Evolutionary conservation across 2,329 filamentous ascomycete species (phyloP).

Genomic region (Colletotrichum tropicale): DNA sequence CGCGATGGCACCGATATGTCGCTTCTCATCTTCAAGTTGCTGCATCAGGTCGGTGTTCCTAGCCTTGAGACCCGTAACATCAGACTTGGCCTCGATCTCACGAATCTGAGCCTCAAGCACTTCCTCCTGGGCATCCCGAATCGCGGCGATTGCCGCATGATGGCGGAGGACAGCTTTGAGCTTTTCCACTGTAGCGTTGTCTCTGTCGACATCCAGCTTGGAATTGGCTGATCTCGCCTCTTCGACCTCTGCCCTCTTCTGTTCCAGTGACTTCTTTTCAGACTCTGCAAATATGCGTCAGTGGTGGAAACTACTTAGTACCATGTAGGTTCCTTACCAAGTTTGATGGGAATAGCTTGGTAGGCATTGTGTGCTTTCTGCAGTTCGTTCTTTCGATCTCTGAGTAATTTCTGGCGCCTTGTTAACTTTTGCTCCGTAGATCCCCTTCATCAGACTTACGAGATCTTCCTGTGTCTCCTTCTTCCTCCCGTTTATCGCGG

Average conservation of each 20-base stretch:
- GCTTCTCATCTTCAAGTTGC: conserved; percentile 51
- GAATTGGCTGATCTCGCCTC: conserved; percentile 48
- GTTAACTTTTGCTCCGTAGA: conserved; percentile 21
- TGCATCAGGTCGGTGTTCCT: conserved; percentile 66
- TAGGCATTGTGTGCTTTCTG: conserved; percentile 71
- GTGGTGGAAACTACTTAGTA: background rate
- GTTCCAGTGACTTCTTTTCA: conserved; percentile 34
- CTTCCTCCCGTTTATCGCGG: conserved; percentile 22
- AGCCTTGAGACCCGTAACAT: conserved; percentile 70
- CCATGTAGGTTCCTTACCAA: conserved; percentile 55
- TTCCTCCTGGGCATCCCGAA: conserved; percentile 66
- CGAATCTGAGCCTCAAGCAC: conserved; percentile 74
- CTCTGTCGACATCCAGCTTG: conserved; percentile 57
- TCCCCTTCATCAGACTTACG: conserved; percentile 28
- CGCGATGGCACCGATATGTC: conserved; percentile 41
- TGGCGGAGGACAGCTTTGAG: conserved; percentile 56
- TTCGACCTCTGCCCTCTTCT: conserved; percentile 45
- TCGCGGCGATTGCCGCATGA: conserved; percentile 63
- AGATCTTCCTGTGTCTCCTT: conserved; percentile 22
- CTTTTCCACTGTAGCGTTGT: conserved; percentile 60
- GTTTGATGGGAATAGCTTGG: conserved; percentile 71
- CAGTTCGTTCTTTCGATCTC: conserved; percentile 67
- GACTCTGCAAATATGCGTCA: conserved; percentile 20
- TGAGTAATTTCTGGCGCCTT: conserved; percentile 48
- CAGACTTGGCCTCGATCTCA: conserved; percentile 82